A percentile compares a stretch with the other conserved stretches of the same genome.
These are phyloP conservation scores for Rubia tinctorum DNA, from an alignment of 305 asterid species.

Conservation along the genomic window DNA sequence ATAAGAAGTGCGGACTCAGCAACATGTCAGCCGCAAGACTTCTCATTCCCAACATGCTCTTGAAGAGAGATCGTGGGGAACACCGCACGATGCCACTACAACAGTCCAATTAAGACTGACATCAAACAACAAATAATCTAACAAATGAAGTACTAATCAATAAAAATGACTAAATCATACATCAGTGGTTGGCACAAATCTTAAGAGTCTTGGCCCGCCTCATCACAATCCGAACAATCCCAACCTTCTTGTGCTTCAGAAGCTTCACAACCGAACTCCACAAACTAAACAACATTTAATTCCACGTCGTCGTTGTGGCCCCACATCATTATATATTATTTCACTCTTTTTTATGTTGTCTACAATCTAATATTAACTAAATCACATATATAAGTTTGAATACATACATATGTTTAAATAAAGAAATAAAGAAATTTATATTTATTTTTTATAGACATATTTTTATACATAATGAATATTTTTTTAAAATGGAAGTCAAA, in stretches of 20 bases:
- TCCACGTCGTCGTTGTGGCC: too few relatives aligned
- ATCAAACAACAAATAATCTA: constrained; percentile 12
- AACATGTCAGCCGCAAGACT: constrained; percentile 96
- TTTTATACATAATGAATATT: too few relatives aligned
- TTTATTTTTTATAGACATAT: too few relatives aligned
- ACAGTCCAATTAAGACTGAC: constrained; percentile 7
- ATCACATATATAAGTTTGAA: too few relatives aligned
- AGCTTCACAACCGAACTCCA: constrained; percentile 48
- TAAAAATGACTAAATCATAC: constrained; percentile 28
- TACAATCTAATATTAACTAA: too few relatives aligned
- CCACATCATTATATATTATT: too few relatives aligned
- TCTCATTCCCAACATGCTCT: constrained; percentile 92
- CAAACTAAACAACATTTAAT: too few relatives aligned
- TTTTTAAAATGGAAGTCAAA: too few relatives aligned
- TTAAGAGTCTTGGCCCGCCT: constrained; percentile 90
- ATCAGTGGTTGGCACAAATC: constrained; percentile 89
- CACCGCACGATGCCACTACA: constrained; percentile 47
- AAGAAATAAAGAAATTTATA: too few relatives aligned
- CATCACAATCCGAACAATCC: constrained; percentile 87
- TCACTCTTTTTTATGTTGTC: too few relatives aligned
- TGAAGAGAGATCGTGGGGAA: constrained; percentile 57
- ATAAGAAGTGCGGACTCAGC: constrained; percentile 57
- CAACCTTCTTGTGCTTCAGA: constrained; percentile 66
- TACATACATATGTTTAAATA: too few relatives aligned
- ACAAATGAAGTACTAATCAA: not conserved